These are phyloP conservation scores for Phytomonas francai DNA, from an alignment of 208 protist species.

Conservation along the genomic window DNA sequence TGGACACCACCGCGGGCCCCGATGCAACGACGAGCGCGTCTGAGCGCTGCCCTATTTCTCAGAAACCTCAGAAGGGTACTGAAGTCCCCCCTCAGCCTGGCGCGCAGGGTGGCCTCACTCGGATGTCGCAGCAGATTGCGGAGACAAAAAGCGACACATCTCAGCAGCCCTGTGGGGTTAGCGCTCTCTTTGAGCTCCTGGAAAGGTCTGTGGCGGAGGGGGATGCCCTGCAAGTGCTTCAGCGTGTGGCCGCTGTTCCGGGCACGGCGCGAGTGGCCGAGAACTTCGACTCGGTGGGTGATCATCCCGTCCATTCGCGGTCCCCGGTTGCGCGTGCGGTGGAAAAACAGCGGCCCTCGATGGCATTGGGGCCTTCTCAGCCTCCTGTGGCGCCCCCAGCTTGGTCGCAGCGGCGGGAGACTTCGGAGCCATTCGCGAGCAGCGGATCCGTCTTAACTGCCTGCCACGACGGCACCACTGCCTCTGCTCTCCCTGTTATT, in stretches of 20 bases:
- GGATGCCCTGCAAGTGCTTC: conserved; percentile 43
- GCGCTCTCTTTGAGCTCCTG: background rate
- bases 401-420: background rate
- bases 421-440: background rate
- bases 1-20: background rate
- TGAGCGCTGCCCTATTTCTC: too few species aligned
- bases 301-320: background rate
- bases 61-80: background rate
- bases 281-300: conserved; percentile 11
- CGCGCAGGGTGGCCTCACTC: background rate
- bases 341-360: background rate
- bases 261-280: background rate
- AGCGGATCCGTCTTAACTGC: background rate
- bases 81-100: background rate
- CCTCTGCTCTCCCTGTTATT: background rate
- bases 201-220: background rate
- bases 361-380: background rate
- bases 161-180: background rate
- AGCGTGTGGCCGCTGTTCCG: conserved; percentile 21
- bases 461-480: background rate
- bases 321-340: background rate
- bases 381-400: background rate
- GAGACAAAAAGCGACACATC: background rate
- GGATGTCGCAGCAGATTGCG: background rate
- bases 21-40: background rate